A percentile compares a stretch with the other conserved stretches of the same genome.
Conservation (phyloP, 352 stramenopile genomes). For the Phytophthora kernoviae region DNA sequence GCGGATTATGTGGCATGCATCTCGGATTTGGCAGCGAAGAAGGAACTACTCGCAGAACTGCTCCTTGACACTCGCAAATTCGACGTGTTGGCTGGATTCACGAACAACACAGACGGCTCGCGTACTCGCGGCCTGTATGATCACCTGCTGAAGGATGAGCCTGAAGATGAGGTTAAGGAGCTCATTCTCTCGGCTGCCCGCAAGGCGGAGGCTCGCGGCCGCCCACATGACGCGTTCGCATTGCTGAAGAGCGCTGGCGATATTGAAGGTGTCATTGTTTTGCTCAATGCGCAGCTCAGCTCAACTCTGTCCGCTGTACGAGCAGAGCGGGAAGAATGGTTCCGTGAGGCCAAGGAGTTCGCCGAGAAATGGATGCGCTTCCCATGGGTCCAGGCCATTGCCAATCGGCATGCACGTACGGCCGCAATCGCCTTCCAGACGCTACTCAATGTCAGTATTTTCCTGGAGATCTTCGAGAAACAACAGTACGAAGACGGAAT, state of each 20-base stretch:
- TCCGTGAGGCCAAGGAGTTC: conserved; percentile 84
- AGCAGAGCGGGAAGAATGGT: conserved; percentile 79
- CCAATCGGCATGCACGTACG: conserved; percentile 71
- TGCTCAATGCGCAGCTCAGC: conserved; percentile 80
- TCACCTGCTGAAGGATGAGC: conserved; percentile 70
- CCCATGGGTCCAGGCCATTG: conserved; percentile 78
- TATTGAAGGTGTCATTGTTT: conserved; percentile 69
- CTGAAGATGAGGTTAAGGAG: conserved; percentile 78
- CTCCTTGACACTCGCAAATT: conserved; percentile 85
- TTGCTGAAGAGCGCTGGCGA: conserved; percentile 82
- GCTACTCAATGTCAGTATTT: conserved; percentile 86
- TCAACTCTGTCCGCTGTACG: conserved; percentile 62
- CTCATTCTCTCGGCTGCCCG: conserved; percentile 73
- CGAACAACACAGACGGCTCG: conserved; percentile 82
- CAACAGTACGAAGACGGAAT: conserved; percentile 86
- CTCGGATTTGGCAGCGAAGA: conserved; percentile 61
- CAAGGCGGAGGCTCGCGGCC: conserved; percentile 76
- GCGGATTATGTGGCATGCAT: conserved; percentile 84
- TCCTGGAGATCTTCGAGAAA: conserved; percentile 84
- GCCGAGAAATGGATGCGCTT: conserved; percentile 88
- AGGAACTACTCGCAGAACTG: conserved; percentile 73
- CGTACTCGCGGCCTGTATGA: conserved; percentile 80
- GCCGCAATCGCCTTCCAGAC: conserved; percentile 84
- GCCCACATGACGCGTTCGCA: conserved; percentile 73
- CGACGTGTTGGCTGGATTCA: conserved; percentile 77